A percentile compares a stretch with the other conserved stretches of the same genome.
Conservation (phyloP, 768 basidiomycete species). For the Rhizopogon sp. region DNA sequence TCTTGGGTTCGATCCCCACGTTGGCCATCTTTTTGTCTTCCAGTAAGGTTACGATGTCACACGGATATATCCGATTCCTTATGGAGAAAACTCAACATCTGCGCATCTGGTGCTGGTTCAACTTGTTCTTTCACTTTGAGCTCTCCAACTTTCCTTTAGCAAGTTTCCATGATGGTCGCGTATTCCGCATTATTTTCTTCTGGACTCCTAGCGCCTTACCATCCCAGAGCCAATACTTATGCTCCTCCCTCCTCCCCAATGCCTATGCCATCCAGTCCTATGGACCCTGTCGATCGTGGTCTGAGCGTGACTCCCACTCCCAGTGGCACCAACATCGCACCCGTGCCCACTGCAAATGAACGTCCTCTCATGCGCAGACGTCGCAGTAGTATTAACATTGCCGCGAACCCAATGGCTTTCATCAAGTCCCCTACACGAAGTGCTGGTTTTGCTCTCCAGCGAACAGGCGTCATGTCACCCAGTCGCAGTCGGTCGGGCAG, state of each 20-base stretch:
- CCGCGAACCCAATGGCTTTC: conserved; percentile 46
- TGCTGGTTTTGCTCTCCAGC: conserved; percentile 46
- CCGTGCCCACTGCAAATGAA: conserved; percentile 23
- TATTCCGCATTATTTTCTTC: conserved; percentile 72
- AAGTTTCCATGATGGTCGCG: conserved; percentile 27
- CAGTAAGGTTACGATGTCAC: too few species aligned
- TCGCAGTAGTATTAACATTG: conserved; percentile 57
- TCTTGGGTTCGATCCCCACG: conserved; percentile 69
- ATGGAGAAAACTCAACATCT: too few species aligned
- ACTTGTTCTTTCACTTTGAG: conserved; percentile 3
- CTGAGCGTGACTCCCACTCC: conserved; percentile 34
- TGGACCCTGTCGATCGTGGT: conserved; percentile 32
- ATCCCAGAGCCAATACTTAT: conserved; percentile 19
- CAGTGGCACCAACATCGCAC: conserved; percentile 14
- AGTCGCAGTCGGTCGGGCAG: conserved; percentile 45
- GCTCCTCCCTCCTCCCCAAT: conserved; percentile 20
- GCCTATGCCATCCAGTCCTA: conserved; percentile 12
- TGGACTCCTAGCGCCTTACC: conserved; percentile 54
- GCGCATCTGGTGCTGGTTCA: conserved; percentile 9
- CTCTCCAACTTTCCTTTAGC: background rate
- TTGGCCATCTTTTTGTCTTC: conserved; percentile 37
- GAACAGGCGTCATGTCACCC: conserved; percentile 34
- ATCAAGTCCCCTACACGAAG: conserved; percentile 55
- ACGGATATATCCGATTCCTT: too few species aligned
- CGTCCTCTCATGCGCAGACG: conserved; percentile 51